These are phyloP conservation scores for Pseudocercospora fijiensis DNA, from an alignment of 2,329 filamentous ascomycete species.

Conservation along the genomic window DNA sequence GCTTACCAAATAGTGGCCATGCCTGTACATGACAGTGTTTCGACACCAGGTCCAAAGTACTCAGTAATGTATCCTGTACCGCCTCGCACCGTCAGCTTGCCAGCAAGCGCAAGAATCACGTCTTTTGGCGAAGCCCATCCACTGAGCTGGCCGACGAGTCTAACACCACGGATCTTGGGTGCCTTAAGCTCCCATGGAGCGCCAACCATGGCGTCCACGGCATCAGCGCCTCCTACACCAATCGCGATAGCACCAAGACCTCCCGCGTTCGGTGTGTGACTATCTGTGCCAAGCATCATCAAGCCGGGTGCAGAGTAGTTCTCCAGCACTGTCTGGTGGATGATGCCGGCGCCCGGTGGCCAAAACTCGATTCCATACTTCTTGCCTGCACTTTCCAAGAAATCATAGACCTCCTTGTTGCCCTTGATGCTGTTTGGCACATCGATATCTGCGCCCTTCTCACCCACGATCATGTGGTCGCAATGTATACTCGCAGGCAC, in stretches of 20 bases:
- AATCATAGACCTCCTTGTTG: slow-evolving; percentile 97
- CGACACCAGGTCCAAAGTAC: slow-evolving; percentile 71
- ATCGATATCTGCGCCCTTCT: slow-evolving; percentile 84
- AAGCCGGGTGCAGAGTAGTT: slow-evolving; percentile 96
- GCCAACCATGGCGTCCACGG: slow-evolving; percentile 92
- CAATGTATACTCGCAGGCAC: slow-evolving; percentile 98
- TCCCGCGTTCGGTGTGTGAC: slow-evolving; percentile 95
- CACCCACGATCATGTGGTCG: slow-evolving; percentile 97
- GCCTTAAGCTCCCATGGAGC: slow-evolving; percentile 98
- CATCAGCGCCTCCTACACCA: slow-evolving; percentile 94
- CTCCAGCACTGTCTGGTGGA: slow-evolving; percentile 96
- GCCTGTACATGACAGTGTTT: slow-evolving; percentile 85
- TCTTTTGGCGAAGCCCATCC: slow-evolving; percentile 96
- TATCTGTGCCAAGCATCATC: slow-evolving; percentile 99
- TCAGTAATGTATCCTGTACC: slow-evolving; percentile 95
- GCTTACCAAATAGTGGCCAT: slow-evolving; percentile 75
- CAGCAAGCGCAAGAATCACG: slow-evolving; percentile 85
- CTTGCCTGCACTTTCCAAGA: slow-evolving; percentile 86
- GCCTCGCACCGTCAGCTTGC: slow-evolving; percentile 80
- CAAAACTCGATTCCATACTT: slow-evolving; percentile 95
- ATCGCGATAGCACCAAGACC: slow-evolving; percentile 92
- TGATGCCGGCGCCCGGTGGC: slow-evolving; percentile 90
- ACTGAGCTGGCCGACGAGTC: slow-evolving; percentile 76
- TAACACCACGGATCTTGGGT: slow-evolving; percentile 83
- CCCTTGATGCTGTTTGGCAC: slow-evolving; percentile 79